A percentile compares a stretch with the other conserved stretches of the same genome.
These are phyloP conservation scores for Fusarium sarcochroum DNA, from an alignment of 2,329 filamentous ascomycete genomes.

Conservation along the genomic window DNA sequence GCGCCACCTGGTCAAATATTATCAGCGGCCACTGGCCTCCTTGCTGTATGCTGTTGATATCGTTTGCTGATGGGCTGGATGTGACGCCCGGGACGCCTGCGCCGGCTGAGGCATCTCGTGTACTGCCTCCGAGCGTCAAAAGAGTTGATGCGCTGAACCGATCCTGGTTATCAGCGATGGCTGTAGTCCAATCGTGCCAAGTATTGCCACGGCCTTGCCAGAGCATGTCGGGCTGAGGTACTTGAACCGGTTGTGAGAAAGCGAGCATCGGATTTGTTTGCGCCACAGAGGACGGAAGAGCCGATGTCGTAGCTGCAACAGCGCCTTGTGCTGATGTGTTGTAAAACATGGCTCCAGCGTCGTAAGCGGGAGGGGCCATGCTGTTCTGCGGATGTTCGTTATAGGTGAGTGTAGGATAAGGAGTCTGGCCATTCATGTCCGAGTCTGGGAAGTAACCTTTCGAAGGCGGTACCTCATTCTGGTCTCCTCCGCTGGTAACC, in stretches of 20 bases:
- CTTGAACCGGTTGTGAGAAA: slow-evolving; percentile 58
- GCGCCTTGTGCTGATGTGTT: slow-evolving; percentile 40
- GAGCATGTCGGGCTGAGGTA: slow-evolving; percentile 51
- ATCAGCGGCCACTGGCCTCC: slow-evolving; percentile 52
- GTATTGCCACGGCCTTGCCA: slow-evolving; percentile 58
- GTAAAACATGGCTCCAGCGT: slow-evolving; percentile 51
- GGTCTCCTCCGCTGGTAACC: slow-evolving; percentile 25
- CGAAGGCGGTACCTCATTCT: slow-evolving; percentile 38
- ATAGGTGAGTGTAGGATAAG: slow-evolving; percentile 53
- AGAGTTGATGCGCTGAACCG: slow-evolving; percentile 65
- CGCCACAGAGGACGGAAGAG: slow-evolving; percentile 43
- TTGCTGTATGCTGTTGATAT: slow-evolving; percentile 49
- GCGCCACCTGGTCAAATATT: slow-evolving; percentile 50
- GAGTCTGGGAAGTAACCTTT: slow-evolving; percentile 52
- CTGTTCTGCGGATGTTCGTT: slow-evolving; percentile 45
- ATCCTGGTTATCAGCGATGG: slow-evolving; percentile 65
- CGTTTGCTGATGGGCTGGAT: slow-evolving; percentile 40
- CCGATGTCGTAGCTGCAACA: slow-evolving; percentile 38
- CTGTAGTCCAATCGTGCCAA: slow-evolving; percentile 69
- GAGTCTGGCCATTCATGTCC: slow-evolving; percentile 45
- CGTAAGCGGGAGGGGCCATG: slow-evolving; percentile 46
- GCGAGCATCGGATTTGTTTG: slow-evolving; percentile 56
- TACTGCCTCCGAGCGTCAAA: slow-evolving; percentile 59
- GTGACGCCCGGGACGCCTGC: slow-evolving; percentile 35
- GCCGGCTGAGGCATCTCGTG: slow-evolving; percentile 37